Conservation (phyloP, 2,329 filamentous ascomycete genomes). For the Aspergillus ruber region DNA sequence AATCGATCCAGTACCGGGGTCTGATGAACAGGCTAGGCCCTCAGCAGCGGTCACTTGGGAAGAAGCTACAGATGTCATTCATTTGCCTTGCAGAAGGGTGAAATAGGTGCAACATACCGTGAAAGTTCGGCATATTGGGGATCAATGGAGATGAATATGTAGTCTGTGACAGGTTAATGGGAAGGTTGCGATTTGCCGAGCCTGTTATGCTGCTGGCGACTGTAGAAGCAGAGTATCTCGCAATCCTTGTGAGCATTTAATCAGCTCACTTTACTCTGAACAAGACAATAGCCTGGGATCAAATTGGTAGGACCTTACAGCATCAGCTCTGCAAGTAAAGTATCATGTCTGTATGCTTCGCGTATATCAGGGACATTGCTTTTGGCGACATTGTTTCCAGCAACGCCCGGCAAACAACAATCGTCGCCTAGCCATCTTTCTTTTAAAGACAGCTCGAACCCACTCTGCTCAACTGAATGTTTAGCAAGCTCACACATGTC, state of each 20-base stretch:
- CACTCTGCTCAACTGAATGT: conserved; percentile 90
- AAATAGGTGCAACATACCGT: conserved; percentile 6
- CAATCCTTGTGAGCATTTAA: neutral
- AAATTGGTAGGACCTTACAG: conserved; percentile 53
- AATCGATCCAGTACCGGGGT: neutral
- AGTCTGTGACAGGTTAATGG: neutral
- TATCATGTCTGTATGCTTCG: conserved; percentile 83
- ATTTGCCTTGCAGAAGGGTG: neutral
- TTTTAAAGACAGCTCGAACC: conserved; percentile 84
- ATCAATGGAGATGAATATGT: neutral
- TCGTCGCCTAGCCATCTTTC: conserved; percentile 81
- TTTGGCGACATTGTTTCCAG: conserved; percentile 88
- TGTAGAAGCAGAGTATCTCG: neutral
- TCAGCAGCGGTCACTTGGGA: neutral
- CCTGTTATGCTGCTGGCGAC: neutral
- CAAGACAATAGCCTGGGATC: neutral
- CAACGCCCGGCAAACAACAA: conserved; percentile 69
- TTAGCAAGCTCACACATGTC: conserved; percentile 99
- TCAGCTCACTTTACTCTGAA: neutral
- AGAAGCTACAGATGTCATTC: neutral
- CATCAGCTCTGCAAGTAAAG: conserved; percentile 71
- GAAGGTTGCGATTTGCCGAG: neutral
- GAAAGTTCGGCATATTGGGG: neutral
- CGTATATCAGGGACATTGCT: conserved; percentile 93
- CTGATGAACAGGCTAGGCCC: neutral